A percentile compares a stretch with the other conserved stretches of the same genome.
phyloP scores from a whole-genome alignment of 306 rosid species.

The Fagus sylvatica region DNA sequence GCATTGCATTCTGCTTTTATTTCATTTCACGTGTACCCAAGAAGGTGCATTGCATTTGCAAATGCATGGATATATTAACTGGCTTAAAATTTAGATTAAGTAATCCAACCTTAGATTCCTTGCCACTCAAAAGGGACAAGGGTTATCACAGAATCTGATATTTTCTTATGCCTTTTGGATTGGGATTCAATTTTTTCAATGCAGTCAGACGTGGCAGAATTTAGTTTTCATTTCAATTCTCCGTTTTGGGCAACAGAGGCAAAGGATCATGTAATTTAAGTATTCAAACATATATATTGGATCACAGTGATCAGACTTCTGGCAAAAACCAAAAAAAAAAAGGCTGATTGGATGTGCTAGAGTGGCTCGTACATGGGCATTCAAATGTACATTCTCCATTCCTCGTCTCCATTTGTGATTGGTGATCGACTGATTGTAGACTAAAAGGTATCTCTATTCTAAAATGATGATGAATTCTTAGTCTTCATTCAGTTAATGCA shows the following conservation, averaged over 20 bases:
- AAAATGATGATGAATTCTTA: too few relatives aligned
- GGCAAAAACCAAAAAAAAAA: too few relatives aligned
- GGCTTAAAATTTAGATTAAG: not conserved
- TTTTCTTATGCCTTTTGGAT: not conserved
- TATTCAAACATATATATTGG: not conserved
- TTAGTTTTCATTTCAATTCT: not conserved
- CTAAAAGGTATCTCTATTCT: too few relatives aligned
- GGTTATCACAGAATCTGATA: not conserved
- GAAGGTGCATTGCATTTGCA: slow-evolving; percentile 1
- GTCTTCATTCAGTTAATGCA: too few relatives aligned
- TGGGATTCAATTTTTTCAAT: not conserved
- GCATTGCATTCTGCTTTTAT: not conserved
- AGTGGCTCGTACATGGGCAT: too few relatives aligned
- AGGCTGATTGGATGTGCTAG: too few relatives aligned
- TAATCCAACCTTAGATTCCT: not conserved
- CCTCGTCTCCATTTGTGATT: too few relatives aligned
- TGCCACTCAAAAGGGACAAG: not conserved
- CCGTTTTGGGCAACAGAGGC: not conserved
- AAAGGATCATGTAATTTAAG: not conserved
- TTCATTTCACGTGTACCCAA: not conserved
- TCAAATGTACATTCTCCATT: too few relatives aligned
- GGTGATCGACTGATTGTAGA: too few relatives aligned
- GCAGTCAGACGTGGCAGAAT: not conserved
- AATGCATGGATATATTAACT: not conserved
- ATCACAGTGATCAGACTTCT: too few relatives aligned